phyloP scores from a whole-genome alignment of 306 rosid genomes.

The Cucurbita argyrosperma region DNA sequence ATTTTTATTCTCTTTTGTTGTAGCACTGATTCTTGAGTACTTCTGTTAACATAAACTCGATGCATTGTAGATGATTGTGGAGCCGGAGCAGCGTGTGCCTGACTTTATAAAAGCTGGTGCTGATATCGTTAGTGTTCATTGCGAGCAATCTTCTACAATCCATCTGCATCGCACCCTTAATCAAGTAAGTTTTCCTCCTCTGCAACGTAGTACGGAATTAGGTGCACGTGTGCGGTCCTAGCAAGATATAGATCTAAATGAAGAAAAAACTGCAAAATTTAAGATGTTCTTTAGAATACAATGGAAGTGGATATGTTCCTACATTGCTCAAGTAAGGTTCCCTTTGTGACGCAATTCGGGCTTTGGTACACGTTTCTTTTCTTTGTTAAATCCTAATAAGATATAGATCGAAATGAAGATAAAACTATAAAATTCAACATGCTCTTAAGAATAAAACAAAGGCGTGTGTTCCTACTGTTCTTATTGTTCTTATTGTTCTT shows the following conservation, averaged over 20 bases:
- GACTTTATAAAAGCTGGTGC: constrained; percentile 99
- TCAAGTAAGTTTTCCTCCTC: constrained; percentile 40
- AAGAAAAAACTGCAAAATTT: not conserved
- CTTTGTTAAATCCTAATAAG: not conserved
- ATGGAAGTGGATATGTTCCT: not conserved
- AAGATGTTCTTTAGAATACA: not conserved
- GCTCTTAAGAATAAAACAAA: not conserved
- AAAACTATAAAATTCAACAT: not conserved
- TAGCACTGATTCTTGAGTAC: not conserved
- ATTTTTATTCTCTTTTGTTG: not conserved
- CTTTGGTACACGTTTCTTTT: not conserved
- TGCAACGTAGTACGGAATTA: not conserved
- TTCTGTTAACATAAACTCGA: constrained; percentile 5
- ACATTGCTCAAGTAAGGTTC: not conserved
- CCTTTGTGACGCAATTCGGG: not conserved
- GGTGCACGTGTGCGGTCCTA: not conserved
- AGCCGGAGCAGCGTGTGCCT: constrained; percentile 91
- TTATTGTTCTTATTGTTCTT: not conserved
- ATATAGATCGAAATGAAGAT: not conserved
- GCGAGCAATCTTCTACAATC: constrained; percentile 88
- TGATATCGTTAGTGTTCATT: constrained; percentile 89
- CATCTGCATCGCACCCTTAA: constrained; percentile 89
- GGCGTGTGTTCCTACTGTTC: not conserved
- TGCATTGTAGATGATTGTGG: constrained; percentile 78
- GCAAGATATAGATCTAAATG: not conserved